Base-by-base conservation (phyloP, 768 basidiomycete genomes). In the Hygrophorus pudorinus region DNA sequence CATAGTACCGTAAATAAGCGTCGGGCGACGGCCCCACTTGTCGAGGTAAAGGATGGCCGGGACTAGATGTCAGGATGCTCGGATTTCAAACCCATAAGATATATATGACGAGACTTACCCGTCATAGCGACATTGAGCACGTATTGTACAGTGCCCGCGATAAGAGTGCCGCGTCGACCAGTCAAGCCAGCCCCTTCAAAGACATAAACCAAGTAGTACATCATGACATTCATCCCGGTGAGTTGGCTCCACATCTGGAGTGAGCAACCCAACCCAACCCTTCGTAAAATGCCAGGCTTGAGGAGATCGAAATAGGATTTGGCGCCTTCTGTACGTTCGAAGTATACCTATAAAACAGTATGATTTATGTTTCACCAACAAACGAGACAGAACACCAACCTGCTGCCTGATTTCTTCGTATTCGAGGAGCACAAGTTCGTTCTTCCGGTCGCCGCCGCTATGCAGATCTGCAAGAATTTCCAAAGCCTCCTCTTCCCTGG, bases 211-310 rank as follows among this genome's bases (percentile, higher is more conserved):
- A 73, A 71, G 46, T 73, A 73, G 64, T 79, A 79, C 82, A 87
- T 83, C 84, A 87, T 86, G 53, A 85, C 74, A 57, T 86, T 85
- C 78, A 86, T 85, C 29, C 82, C 81, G 8, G 70, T 71, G 14
- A 85, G 65, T 55, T 87, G 85, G 47, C 76, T 78, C 85, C 84
- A 87, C 75, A 81, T 81, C 59, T 89, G 85, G 31, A 86, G 64
- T n/a, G 70, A 68, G 48, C 71, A 69, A 29, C 84, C 86, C 18
- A 88, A 71, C 46, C 73, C 63, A 21, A 86, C 82, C 54, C 85
- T 81, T 42, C 84, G 76, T 40, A 81, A 64, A 49, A 83, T 76
- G 29, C 78, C 76, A 6, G 72, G 71, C 52, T 77, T 81, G 45
- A 86, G 50, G n/a, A 87, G 64, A 58, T 88, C 83, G 10, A 70